Base-by-base conservation (phyloP, 768 basidiomycete species). In the Hericium alpestre region DNA sequence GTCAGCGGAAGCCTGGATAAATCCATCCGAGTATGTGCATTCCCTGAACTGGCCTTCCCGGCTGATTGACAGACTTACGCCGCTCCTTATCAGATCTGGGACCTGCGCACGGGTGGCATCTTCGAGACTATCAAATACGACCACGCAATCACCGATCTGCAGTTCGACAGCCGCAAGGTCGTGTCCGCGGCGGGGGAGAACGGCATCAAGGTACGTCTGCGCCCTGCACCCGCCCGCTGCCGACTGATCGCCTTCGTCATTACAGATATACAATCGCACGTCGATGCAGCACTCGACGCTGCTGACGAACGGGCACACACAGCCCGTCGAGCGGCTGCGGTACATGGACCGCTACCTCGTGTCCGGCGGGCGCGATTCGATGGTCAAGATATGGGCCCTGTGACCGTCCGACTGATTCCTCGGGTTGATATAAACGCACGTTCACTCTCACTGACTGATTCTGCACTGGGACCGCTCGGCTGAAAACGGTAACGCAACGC, bases 321-420 rank as follows among this genome's bases (percentile, higher is more conserved):
- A 81, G 59, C 94, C 95, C 0, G 87, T 86, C 27, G 90, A 93
- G 71, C 80, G 80, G 61, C 74, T 98, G 60, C 81, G 96, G 51
- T 98, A 95, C 72, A 95, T 96, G 86, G 96, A 98, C 70, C 84
- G 87, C 51, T 99, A 96, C 71, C 76, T 97, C 49, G 85, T 90
- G 27, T 89, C 90, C 9, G 96, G 96, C 38, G 93, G 86, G 52
- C 81, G 87, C 53, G 96, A 98, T 71, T 76, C 88, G 18, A 74
- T 77, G 51, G 79, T 95, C 62, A 96, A 94, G 74, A 85, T 95
- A 61, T 97, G 94, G 94, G 91, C 92, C 50, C 73, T 97, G 69
- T 97, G 77, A 76, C 4, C 2, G 5, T 46, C 1, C n/a, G 12
- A 18, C 16, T 46, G 43, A n/a, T 46, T 43, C 16, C 43, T 3